These are phyloP conservation scores for Claviceps lovelessii DNA, from an alignment of 2,329 filamentous ascomycete genomes.

Conservation along the genomic window DNA sequence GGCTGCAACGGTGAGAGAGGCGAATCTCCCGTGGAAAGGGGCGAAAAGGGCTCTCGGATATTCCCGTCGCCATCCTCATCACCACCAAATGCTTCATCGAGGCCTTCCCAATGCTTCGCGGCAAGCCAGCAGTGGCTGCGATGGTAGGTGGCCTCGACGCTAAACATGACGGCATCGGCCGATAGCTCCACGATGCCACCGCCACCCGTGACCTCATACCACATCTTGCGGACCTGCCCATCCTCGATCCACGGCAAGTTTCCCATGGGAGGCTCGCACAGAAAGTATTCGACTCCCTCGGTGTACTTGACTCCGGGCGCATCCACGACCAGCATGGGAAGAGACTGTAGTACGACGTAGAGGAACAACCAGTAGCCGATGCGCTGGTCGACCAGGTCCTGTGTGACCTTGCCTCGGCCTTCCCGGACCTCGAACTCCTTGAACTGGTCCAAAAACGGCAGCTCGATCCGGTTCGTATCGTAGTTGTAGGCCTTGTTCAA, in stretches of 20 bases:
- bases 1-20: conserved; percentile 25
- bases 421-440: conserved; percentile 57
- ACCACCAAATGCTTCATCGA: conserved; percentile 13
- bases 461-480: conserved; percentile 44
- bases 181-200: conserved; percentile 43
- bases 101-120: conserved; percentile 34
- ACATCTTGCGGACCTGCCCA: conserved; percentile 48
- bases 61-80: background rate
- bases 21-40: conserved; percentile 19
- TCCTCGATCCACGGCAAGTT: conserved; percentile 61
- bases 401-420: conserved; percentile 45
- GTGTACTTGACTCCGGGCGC: conserved; percentile 54
- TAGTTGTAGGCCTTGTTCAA: conserved; percentile 72
- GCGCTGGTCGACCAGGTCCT: conserved; percentile 57
- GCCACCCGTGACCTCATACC: conserved; percentile 60
- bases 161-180: conserved; percentile 45
- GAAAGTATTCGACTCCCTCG: conserved; percentile 66
- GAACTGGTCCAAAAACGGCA: conserved; percentile 56
- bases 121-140: conserved; percentile 43
- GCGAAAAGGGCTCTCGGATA: background rate
- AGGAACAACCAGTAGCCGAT: conserved; percentile 72
- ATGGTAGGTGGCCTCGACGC: conserved; percentile 45
- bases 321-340: conserved; percentile 66
- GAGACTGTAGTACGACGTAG: conserved; percentile 61
- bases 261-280: conserved; percentile 61